phyloP scores from a whole-genome alignment of 2,329 filamentous ascomycete species.

The Teratosphaeria gauchensis region DNA sequence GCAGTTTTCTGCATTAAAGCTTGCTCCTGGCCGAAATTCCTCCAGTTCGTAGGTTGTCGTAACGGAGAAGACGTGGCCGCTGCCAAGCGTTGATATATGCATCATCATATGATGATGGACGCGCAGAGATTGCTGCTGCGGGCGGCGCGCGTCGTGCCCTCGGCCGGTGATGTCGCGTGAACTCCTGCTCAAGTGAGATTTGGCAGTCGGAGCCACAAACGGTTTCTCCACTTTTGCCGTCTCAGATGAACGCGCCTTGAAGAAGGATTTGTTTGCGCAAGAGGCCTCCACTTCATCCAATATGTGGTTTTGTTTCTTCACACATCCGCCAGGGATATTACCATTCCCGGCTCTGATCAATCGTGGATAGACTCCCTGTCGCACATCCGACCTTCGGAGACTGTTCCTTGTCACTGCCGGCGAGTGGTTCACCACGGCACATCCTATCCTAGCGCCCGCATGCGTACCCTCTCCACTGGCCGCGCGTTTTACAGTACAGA shows the following conservation, averaged over 20 bases:
- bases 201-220: neutral
- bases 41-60: neutral
- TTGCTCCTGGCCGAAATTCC: neutral
- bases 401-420: neutral
- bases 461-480: neutral
- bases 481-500: neutral
- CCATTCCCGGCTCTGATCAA: neutral
- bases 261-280: neutral
- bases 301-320: neutral
- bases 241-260: too few relatives aligned
- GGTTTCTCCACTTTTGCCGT: neutral
- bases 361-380: neutral
- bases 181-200: neutral
- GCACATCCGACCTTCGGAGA: neutral
- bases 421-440: neutral
- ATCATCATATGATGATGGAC: neutral
- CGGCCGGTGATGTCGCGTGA: neutral
- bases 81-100: neutral
- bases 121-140: too few relatives aligned
- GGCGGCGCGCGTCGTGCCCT: too few relatives aligned
- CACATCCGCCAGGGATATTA: neutral
- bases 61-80: neutral
- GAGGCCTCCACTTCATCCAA: neutral
- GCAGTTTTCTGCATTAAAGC: neutral
- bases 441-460: neutral